Evolutionary conservation across 2,329 filamentous ascomycete genomes (phyloP), one percentile per base, ranked within the genome.

Genomic region (Diaporthe humulicola): DNA sequence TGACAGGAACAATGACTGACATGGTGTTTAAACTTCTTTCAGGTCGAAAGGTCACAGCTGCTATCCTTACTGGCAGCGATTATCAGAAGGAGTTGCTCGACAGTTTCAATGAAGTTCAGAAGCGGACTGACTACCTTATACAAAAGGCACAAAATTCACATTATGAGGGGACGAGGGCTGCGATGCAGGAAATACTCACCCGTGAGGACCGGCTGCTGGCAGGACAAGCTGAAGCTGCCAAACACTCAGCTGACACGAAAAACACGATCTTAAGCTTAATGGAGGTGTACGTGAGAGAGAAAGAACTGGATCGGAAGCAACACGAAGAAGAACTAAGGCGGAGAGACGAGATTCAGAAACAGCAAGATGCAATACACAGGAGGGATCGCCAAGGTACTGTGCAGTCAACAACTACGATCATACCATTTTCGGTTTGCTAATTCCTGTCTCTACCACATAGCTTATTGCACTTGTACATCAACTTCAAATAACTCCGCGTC

Each of bases 141-240:
- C 58, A 45, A 33, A 64, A 64, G 15, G 58, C 58, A n/a, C 58
- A 64, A 15, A 64, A 64, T 9, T 61, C 58, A 1, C 58, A 64
- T 19, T 64, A 12, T 14, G 38, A n/a, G 25, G 36, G 25, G 1
- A 45, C 58, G 10, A 64, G 40, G 5, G 5, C 7, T 15, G 58
- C 58, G n/a, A 61, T 61, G 3, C n/a, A 12, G 22, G 14, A 42
- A 7, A 22, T 61, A 19, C 58, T 42, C n/a, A 19, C 38, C 7
- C 58, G 38, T 19, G 38, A 45, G 17, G 57, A 40, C 14, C 36
- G 8, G 2, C 57, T 60, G 15, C 38, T 60, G 19, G 3, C 36
- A 10, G 57, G 57, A 14, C 57, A 61, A 28, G 57, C 57, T 6
- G 15, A 61, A 5, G 8, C 4, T 25, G 58, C 58, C 2, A 40